Evolutionary conservation across 2,329 filamentous ascomycete genomes (phyloP).

Genomic region (Ophiostoma angusticollis): DNA sequence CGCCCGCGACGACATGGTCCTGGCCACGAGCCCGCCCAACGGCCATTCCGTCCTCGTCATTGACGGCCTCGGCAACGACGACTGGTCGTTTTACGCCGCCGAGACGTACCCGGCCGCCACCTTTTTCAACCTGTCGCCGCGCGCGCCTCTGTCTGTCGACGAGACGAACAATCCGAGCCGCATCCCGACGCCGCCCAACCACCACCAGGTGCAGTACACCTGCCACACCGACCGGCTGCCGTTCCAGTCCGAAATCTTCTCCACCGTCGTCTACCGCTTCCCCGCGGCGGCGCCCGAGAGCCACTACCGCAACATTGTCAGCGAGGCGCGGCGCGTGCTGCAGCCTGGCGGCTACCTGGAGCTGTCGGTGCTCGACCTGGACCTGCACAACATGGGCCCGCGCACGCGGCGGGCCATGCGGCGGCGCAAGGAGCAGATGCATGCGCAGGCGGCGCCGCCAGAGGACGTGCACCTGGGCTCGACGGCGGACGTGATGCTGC

Average conservation of each 20-base stretch:
- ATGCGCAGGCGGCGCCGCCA: constrained; percentile 45
- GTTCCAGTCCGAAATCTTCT: constrained; percentile 64
- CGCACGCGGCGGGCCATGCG: constrained; percentile 56
- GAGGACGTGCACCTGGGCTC: constrained; percentile 47
- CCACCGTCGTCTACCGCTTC: constrained; percentile 64
- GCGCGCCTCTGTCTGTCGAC: constrained; percentile 36
- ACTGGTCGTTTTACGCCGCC: constrained; percentile 79
- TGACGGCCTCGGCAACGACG: constrained; percentile 74
- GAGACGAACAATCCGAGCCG: constrained; percentile 28
- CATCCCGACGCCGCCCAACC: constrained; percentile 51
- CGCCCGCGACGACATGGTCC: constrained; percentile 55
- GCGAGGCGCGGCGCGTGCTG: constrained; percentile 64
- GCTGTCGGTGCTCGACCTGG: constrained; percentile 62
- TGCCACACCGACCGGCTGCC: constrained; percentile 56
- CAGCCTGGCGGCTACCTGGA: constrained; percentile 71
- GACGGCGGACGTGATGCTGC: constrained; percentile 48
- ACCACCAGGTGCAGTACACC: constrained; percentile 59
- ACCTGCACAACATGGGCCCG: constrained; percentile 72
- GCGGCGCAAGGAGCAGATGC: constrained; percentile 57
- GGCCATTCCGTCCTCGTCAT: constrained; percentile 59
- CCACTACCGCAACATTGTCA: constrained; percentile 57
- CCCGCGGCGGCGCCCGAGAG: constrained; percentile 55
- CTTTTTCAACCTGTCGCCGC: constrained; percentile 63
- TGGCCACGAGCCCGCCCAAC: constrained; percentile 36
- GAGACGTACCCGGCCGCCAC: constrained; percentile 63